Base-by-base conservation (phyloP, 2,329 filamentous ascomycete genomes). In the Phyllosticta ampelicida region DNA sequence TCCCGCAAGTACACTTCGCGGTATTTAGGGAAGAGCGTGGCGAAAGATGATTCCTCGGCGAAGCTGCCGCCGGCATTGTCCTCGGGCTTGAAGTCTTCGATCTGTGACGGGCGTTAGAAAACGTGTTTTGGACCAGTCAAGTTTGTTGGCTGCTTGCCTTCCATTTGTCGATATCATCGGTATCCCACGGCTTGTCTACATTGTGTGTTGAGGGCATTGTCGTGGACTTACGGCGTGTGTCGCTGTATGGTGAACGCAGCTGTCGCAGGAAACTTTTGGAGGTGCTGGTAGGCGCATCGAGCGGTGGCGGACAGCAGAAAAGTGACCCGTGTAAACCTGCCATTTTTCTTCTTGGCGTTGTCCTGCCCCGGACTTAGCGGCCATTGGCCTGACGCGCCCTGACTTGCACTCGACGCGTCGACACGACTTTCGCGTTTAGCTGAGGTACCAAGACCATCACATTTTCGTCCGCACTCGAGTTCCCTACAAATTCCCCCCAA, bases 121-220 rank as follows among this genome's bases (percentile, higher is more conserved):
- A 16, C 10, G 36, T 21, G 49, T 16, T 44, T 9, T 9, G 2
- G 26, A 50, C 11, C 5, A n/a, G 18, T 16, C 16, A 23, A 20
- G 18, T 10, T 9, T 28, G 3, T 18, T 10, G 26, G 50, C 21
- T 54, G 56, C 66, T 16, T 44, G 86, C 85, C 79, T 90, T 92
- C 90, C 90, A 97, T 73, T 96, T 95, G 76, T 97, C 92, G 63
- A 97, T 89, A 68, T 96, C 94, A 62, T 95, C 91, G 59, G 91
- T 95, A 62, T 96, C 70, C 91, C 91, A 95, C 58, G 90, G 88
- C 73, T 96, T 96, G 2, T 95, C 89, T 65, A 83, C 86, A 62
- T 96, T 87, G 75, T 96, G 84, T 63, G 87, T 95, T 28, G 89
- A 94, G 62, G 90, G 90, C 90, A 96, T 90, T 30, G 48, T 53